A percentile compares a stretch with the other conserved stretches of the same genome.
Evolutionary conservation across 371 early-diverging fungal genomes (phyloP).

Genomic region (Capillidium heterosporum): DNA sequence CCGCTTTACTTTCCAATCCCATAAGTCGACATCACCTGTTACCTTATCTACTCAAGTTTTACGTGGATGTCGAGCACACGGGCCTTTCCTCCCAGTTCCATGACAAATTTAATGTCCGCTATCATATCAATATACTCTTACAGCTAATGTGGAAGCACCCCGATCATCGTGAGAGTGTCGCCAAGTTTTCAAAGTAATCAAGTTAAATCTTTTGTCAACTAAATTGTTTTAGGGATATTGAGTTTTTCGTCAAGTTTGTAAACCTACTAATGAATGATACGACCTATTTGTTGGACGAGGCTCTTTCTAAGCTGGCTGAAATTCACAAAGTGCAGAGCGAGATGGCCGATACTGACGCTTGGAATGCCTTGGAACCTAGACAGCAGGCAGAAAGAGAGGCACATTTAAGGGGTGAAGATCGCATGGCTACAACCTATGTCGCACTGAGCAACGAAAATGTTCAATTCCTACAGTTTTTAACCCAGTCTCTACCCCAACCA

Average conservation of each 20-base stretch:
- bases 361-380: slow-evolving; percentile 28
- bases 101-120: slow-evolving; percentile 94
- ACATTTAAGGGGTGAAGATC: slow-evolving; percentile 43
- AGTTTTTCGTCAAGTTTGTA: slow-evolving; percentile 73
- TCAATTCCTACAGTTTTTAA: slow-evolving; percentile 73
- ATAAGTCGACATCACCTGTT: slow-evolving; percentile 53
- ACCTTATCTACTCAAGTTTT: slow-evolving; percentile 67
- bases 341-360: slow-evolving; percentile 32
- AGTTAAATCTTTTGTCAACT: no score
- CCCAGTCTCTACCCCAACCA: slow-evolving; percentile 55
- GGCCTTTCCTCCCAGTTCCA: slow-evolving; percentile 86
- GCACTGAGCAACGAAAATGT: slow-evolving; percentile 84
- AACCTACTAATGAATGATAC: slow-evolving; percentile 92
- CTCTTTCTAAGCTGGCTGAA: slow-evolving; percentile 65
- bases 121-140: slow-evolving; percentile 86
- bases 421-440: slow-evolving; percentile 73
- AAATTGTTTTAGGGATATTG: slow-evolving; percentile 18
- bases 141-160: slow-evolving; percentile 68
- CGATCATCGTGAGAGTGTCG: slow-evolving; percentile 30
- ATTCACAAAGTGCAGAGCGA: slow-evolving; percentile 67
- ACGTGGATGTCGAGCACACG: slow-evolving; percentile 87
- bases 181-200: slow-evolving; percentile 20
- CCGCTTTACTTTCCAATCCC: slow-evolving; percentile 57
- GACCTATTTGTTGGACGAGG: slow-evolving; percentile 86
- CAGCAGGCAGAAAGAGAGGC: slow-evolving; percentile 35